Conservation (phyloP, 1,284 basidiomycete genomes). For the Trametes pubescens region DNA sequence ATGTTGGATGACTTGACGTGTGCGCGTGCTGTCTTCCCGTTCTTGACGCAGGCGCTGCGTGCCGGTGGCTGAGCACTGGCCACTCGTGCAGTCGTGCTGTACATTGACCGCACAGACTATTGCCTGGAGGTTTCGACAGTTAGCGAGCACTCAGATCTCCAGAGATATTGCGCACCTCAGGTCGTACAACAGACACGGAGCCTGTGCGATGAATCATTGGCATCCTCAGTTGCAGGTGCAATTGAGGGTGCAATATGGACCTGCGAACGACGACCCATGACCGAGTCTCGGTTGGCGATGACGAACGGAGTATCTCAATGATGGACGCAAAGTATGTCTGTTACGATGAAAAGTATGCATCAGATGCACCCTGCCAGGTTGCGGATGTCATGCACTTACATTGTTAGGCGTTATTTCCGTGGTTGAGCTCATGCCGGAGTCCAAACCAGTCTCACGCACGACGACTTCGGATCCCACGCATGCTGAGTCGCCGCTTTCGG, state of each 20-base stretch:
- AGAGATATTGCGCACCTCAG: neutral
- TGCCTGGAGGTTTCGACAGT: constrained; percentile 8
- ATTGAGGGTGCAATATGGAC: neutral
- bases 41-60: constrained; percentile 13
- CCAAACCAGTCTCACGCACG: no score
- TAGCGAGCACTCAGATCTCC: neutral
- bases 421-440: no score
- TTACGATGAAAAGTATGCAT: no score
- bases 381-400: no score
- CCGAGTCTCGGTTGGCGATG: neutral
- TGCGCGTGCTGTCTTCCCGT: constrained; percentile 3
- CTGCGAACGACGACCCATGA: neutral
- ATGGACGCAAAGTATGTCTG: neutral
- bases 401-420: no score
- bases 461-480: neutral
- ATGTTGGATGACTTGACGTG: constrained; percentile 4
- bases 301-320: neutral
- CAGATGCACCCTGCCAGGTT: no score
- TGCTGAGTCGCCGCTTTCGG: neutral
- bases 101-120: constrained; percentile 23
- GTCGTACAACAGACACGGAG: neutral
- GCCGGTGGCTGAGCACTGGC: neutral
- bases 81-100: constrained; percentile 28
- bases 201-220: neutral
- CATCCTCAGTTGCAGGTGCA: neutral